Evolutionary conservation across 2,329 filamentous ascomycete species (phyloP).

Genomic region (Drechslerella dactyloides): DNA sequence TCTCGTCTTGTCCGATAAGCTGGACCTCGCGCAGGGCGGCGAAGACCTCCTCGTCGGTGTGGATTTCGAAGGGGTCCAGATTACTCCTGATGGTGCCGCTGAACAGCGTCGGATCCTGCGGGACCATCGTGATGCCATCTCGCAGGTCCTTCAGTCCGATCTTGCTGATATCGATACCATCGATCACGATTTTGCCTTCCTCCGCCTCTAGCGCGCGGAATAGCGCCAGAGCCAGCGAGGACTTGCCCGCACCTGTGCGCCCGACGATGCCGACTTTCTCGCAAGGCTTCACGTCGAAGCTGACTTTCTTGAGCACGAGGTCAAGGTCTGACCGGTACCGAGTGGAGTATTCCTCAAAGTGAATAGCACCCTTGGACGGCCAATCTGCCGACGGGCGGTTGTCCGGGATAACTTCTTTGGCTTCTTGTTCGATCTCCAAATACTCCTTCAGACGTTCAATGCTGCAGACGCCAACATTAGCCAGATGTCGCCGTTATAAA

Average conservation of each 20-base stretch:
- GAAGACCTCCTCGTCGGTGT: constrained; percentile 90
- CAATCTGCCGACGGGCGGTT: constrained; percentile 79
- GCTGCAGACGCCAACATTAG: constrained; percentile 19
- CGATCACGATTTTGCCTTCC: constrained; percentile 84
- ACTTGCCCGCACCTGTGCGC: constrained; percentile 94
- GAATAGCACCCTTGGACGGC: constrained; percentile 83
- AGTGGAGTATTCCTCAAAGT: constrained; percentile 88
- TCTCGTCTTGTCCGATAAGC: constrained; percentile 68
- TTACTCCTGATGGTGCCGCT: constrained; percentile 90
- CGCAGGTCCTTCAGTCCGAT: constrained; percentile 94
- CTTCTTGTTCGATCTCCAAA: constrained; percentile 93
- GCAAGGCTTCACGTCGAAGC: constrained; percentile 80
- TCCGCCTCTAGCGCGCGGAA: constrained; percentile 95
- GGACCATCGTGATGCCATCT: constrained; percentile 94
- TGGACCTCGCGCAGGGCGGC: constrained; percentile 85
- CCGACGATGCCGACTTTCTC: constrained; percentile 98
- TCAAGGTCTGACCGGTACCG: constrained; percentile 87
- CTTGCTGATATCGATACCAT: constrained; percentile 83
- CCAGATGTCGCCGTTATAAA: constrained; percentile 1
- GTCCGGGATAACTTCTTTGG: constrained; percentile 75
- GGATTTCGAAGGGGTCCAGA: constrained; percentile 86
- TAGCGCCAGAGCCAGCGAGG: constrained; percentile 86
- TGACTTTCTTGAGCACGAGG: constrained; percentile 76
- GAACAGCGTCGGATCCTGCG: constrained; percentile 94
- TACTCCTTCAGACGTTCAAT: constrained; percentile 98